phyloP scores from a whole-genome alignment of 2,329 filamentous ascomycete species.

The Thelonectria discophora region DNA sequence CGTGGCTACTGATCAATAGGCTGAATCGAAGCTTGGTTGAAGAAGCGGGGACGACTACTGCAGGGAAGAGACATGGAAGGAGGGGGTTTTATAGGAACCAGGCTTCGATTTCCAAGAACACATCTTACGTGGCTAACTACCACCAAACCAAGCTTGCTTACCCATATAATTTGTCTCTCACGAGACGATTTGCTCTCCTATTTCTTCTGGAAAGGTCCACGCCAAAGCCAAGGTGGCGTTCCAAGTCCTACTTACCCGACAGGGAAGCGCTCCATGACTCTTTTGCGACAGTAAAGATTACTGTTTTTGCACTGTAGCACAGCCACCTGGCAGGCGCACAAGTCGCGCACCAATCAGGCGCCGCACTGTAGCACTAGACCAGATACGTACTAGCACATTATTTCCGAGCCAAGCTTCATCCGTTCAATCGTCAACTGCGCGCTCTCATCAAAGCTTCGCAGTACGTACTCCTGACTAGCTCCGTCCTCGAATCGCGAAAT shows the following conservation, averaged over 20 bases:
- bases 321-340: neutral
- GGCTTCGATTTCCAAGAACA: too few species aligned
- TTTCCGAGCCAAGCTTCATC: neutral
- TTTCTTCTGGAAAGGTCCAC: neutral
- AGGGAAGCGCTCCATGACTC: neutral
- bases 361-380: neutral
- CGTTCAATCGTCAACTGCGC: conserved; percentile 1
- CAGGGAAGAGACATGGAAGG: too few species aligned
- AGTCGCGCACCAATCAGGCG: neutral
- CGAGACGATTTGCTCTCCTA: neutral
- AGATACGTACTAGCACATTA: conserved; percentile 14
- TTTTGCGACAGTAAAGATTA: too few species aligned
- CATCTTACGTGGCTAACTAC: too few species aligned
- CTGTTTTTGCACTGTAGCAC: neutral
- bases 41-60: too few species aligned
- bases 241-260: conserved; percentile 2
- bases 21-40: too few species aligned
- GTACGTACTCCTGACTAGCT: conserved; percentile 32
- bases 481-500: conserved; percentile 33
- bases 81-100: too few species aligned
- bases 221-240: neutral
- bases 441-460: neutral
- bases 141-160: too few species aligned
- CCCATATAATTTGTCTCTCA: neutral
- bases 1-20: too few species aligned